phyloP scores from a whole-genome alignment of 495 filamentous ascomycete genomes.

The Aspergillus mulundensis region DNA sequence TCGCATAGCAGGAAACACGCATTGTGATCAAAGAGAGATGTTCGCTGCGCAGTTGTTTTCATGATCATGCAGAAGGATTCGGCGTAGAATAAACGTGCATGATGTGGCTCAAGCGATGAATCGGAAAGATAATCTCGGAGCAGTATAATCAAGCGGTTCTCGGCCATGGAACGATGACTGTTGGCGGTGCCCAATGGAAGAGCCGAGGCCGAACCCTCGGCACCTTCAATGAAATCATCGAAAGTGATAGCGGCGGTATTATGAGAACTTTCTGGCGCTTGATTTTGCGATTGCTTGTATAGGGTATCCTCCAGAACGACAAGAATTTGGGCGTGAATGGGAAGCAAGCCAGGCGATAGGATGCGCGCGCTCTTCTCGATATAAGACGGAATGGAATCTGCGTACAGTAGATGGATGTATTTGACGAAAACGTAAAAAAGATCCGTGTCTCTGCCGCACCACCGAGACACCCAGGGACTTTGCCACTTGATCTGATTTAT shows the following conservation, averaged over 20 bases:
- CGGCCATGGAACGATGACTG: constrained; percentile 76
- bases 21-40: constrained; percentile 78
- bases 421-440: constrained; percentile 93
- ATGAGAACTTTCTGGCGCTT: constrained; percentile 46
- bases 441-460: constrained; percentile 88
- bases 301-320: constrained; percentile 79
- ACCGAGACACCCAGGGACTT: constrained; percentile 79
- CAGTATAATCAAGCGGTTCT: constrained; percentile 84
- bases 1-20: constrained; percentile 92
- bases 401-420: constrained; percentile 77
- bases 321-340: constrained; percentile 83
- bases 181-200: constrained; percentile 65
- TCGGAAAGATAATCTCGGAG: constrained; percentile 81
- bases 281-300: constrained; percentile 59
- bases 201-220: constrained; percentile 67
- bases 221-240: constrained; percentile 65
- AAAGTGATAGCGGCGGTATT: constrained; percentile 64
- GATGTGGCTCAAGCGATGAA: constrained; percentile 50
- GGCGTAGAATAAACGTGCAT: constrained; percentile 67
- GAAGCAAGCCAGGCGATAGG: constrained; percentile 71
- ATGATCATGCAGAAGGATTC: constrained; percentile 71
- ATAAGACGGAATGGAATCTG: constrained; percentile 71
- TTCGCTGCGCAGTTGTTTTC: constrained; percentile 68
- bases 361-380: constrained; percentile 59
- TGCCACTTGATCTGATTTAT: constrained; percentile 75